phyloP scores from a whole-genome alignment of 768 basidiomycete genomes.

The Dacryopinax primogenitus region DNA sequence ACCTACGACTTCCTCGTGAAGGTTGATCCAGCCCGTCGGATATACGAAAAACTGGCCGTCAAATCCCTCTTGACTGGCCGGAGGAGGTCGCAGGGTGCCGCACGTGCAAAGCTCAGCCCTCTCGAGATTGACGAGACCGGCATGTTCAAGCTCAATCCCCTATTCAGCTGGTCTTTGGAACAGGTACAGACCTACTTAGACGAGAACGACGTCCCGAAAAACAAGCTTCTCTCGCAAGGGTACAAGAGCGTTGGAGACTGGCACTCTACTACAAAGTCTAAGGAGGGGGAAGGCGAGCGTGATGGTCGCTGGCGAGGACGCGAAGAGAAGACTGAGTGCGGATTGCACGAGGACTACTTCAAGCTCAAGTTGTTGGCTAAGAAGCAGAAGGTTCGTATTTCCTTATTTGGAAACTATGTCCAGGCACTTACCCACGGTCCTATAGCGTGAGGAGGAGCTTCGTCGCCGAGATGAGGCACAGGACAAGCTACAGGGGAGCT shows the following conservation, averaged over 20 bases:
- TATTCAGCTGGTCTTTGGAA: constrained; percentile 76
- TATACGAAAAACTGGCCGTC: constrained; percentile 67
- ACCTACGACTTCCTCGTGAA: constrained; percentile 88
- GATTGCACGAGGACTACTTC: constrained; percentile 85
- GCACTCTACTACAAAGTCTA: constrained; percentile 72
- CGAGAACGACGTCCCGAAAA: constrained; percentile 70
- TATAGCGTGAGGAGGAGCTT: constrained; percentile 24
- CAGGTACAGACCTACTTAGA: constrained; percentile 77
- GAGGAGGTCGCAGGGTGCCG: constrained; percentile 85
- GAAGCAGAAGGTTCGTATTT: constrained; percentile 24
- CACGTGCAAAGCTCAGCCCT: constrained; percentile 65
- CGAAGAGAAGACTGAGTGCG: constrained; percentile 81
- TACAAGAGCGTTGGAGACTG: constrained; percentile 96
- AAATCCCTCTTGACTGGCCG: constrained; percentile 89
- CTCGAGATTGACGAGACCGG: constrained; percentile 86
- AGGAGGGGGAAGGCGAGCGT: constrained; percentile 59
- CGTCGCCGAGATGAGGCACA: constrained; percentile 20
- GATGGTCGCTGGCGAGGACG: constrained; percentile 85
- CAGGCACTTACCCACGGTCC: neutral
- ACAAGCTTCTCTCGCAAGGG: constrained; percentile 75
- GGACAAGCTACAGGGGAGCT: constrained; percentile 4
- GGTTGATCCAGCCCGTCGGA: constrained; percentile 85
- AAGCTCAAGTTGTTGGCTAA: constrained; percentile 34
- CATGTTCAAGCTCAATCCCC: constrained; percentile 84
- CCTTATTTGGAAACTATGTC: neutral